Evolutionary conservation across 176 grass and related monocot genomes (phyloP).

Genomic region (Raddia distichophylla): DNA sequence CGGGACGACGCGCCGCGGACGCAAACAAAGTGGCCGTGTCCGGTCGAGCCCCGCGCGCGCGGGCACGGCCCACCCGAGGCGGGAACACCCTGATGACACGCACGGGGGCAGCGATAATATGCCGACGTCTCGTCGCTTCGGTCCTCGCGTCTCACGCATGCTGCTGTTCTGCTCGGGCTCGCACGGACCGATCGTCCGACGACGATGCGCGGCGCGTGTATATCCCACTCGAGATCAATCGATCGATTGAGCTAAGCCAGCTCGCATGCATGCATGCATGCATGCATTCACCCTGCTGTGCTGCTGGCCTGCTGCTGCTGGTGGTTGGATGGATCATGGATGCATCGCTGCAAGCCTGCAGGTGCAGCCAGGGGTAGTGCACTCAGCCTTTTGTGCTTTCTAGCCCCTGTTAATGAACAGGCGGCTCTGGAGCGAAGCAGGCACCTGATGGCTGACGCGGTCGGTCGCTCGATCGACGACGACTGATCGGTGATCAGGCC

Average conservation of each 20-base stretch:
- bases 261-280: no score
- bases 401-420: background rate
- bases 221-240: constrained; percentile 9
- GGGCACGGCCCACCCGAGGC: background rate
- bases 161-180: background rate
- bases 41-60: background rate
- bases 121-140: constrained; percentile 20
- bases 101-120: background rate
- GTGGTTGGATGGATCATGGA: background rate
- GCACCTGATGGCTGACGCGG: constrained; percentile 6
- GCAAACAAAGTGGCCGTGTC: constrained; percentile 33
- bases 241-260: no score
- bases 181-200: background rate
- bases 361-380: no score
- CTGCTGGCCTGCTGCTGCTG: no score
- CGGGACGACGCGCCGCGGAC: background rate
- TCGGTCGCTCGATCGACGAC: background rate
- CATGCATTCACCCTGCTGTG: no score
- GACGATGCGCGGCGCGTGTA: background rate
- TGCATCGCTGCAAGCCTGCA: no score
- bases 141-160: background rate
- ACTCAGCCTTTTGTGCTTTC: constrained; percentile 15
- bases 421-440: background rate
- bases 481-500: background rate
- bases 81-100: constrained; percentile 29